Percentiles rank a stretch among this genome's conserved stretches.
These are phyloP conservation scores for Russula griseocarnosa DNA, from an alignment of 768 basidiomycete genomes.

Conservation along the genomic window DNA sequence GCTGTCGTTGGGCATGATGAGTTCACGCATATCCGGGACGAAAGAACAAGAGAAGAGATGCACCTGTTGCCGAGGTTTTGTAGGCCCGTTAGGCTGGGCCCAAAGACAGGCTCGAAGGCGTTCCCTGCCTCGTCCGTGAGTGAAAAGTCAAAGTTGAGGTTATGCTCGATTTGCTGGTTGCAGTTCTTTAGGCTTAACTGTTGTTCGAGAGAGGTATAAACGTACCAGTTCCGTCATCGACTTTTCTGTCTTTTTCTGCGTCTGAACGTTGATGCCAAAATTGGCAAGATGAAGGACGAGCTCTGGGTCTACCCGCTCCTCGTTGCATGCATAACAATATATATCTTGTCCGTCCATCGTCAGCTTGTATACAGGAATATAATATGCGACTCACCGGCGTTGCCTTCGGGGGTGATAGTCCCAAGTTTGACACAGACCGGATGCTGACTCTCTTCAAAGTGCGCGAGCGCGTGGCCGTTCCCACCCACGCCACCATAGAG, in stretches of 20 bases:
- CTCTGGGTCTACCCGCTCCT: slow-evolving; percentile 73
- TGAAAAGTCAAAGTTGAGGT: slow-evolving; percentile 90
- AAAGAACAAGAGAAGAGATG: slow-evolving; percentile 11
- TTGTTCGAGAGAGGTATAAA: neutral
- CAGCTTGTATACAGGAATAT: neutral
- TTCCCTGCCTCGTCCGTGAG: slow-evolving; percentile 83
- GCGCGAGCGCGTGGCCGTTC: slow-evolving; percentile 83
- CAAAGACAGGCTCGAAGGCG: slow-evolving; percentile 83
- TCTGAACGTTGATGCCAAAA: slow-evolving; percentile 84
- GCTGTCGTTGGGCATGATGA: slow-evolving; percentile 38
- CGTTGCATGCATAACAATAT: slow-evolving; percentile 90
- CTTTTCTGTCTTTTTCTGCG: slow-evolving; percentile 89
- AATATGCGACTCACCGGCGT: slow-evolving; percentile 56
- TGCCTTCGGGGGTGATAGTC: slow-evolving; percentile 93
- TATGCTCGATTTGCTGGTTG: slow-evolving; percentile 89
- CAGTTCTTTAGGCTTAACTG: neutral
- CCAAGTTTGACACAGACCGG: slow-evolving; percentile 88
- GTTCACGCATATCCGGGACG: slow-evolving; percentile 3
- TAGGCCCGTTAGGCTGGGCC: slow-evolving; percentile 84
- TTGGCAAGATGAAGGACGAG: slow-evolving; percentile 65
- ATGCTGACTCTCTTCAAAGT: slow-evolving; percentile 70
- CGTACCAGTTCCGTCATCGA: slow-evolving; percentile 91
- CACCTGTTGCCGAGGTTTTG: slow-evolving; percentile 90
- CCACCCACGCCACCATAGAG: slow-evolving; percentile 81
- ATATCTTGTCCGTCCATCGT: slow-evolving; percentile 53